Percentiles rank a stretch among this genome's conserved stretches.
Conservation (phyloP, 75 land plant genomes). For the Picea sitchensis region DNA sequence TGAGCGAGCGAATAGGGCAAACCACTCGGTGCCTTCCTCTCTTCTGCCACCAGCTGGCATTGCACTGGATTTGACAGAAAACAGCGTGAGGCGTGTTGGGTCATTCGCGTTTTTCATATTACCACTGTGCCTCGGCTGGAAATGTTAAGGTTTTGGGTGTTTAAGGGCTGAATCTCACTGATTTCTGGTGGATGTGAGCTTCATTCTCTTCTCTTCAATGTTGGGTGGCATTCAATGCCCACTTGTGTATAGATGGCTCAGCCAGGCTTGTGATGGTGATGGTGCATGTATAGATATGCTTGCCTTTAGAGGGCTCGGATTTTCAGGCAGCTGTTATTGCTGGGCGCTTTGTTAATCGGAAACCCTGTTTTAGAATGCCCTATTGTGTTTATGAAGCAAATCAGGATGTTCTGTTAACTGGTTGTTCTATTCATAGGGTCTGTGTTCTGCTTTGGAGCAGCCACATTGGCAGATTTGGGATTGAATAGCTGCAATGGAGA, state of each 20-base stretch:
- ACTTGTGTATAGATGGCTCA: no score
- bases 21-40: neutral
- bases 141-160: neutral
- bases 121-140: neutral
- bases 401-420: neutral
- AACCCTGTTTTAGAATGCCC: no score
- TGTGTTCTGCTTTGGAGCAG: neutral
- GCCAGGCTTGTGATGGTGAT: no score
- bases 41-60: neutral
- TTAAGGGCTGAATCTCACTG: neutral
- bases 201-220: no score
- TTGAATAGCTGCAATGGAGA: constrained; percentile 3
- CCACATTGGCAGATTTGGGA: neutral
- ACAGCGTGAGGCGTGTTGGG: neutral
- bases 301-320: neutral
- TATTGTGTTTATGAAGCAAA: no score
- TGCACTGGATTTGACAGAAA: neutral
- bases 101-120: neutral
- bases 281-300: no score
- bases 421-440: neutral
- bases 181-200: neutral
- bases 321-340: neutral
- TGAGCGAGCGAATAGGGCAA: neutral
- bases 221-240: no score
- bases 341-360: neutral